Conservation (phyloP, 192 early-diverging fungal genomes). For the Coemansia sp. region DNA sequence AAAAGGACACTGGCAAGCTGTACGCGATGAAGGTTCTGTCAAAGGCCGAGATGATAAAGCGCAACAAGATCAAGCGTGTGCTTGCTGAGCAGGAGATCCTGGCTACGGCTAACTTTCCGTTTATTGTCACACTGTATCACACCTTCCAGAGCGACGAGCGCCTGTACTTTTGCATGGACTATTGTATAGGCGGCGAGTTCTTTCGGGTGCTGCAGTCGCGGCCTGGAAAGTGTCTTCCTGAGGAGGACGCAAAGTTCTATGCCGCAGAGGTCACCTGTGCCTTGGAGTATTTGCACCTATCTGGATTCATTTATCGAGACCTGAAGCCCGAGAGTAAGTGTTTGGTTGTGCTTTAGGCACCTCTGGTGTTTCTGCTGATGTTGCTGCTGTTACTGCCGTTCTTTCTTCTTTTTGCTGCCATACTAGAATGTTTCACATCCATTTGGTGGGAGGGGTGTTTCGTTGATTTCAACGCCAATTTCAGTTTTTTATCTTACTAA, state of each 20-base stretch:
- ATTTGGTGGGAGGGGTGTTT: not conserved
- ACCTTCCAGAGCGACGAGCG: conserved; percentile 85
- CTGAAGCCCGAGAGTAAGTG: conserved; percentile 90
- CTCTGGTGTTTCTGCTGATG: not conserved
- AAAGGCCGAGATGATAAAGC: conserved; percentile 96
- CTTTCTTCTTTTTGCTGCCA: not conserved
- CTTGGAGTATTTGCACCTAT: conserved; percentile 93
- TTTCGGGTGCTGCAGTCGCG: conserved; percentile 83
- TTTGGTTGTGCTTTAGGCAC: no score
- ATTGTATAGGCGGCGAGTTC: conserved; percentile 87
- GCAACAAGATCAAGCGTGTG: conserved; percentile 97
- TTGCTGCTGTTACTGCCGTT: conserved; percentile 3
- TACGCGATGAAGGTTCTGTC: conserved; percentile 98
- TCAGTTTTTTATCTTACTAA: conserved; percentile 14
- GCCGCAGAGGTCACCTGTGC: conserved; percentile 95
- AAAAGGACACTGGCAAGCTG: conserved; percentile 76
- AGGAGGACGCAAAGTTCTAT: conserved; percentile 94
- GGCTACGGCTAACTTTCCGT: conserved; percentile 84
- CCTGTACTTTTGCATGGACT: conserved; percentile 89
- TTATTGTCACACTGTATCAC: conserved; percentile 90
- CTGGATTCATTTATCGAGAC: conserved; percentile 97
- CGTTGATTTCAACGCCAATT: not conserved
- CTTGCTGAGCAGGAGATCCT: conserved; percentile 96
- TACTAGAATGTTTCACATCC: not conserved
- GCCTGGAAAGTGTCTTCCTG: conserved; percentile 84